Conservation (phyloP, 768 basidiomycete species). For the Auriscalpium microsporum region DNA sequence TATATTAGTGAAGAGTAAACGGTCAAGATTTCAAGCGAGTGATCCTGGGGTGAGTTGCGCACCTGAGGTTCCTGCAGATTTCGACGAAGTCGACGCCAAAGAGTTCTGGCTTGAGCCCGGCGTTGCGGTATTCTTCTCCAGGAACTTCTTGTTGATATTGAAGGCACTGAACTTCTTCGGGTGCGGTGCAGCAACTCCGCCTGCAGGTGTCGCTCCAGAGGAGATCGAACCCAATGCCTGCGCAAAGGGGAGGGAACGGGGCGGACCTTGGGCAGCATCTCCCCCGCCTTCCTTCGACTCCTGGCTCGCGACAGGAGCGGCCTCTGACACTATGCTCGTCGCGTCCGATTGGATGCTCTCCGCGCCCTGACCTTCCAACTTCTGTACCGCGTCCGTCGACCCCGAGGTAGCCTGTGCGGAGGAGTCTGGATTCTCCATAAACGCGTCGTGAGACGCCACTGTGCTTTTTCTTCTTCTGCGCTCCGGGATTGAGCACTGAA, state of each 20-base stretch:
- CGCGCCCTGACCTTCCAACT: conserved; percentile 1
- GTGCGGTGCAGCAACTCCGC: conserved; percentile 32
- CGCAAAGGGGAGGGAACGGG: neutral
- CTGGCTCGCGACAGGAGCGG: conserved; percentile 6
- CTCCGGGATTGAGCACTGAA: neutral
- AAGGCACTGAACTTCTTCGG: conserved; percentile 84
- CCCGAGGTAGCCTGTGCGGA: conserved; percentile 37
- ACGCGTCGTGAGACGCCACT: conserved; percentile 66
- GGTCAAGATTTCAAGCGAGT: neutral
- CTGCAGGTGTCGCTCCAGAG: neutral
- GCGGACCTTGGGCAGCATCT: neutral
- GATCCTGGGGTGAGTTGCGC: conserved; percentile 17
- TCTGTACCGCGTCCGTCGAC: conserved; percentile 24
- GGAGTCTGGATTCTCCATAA: conserved; percentile 65
- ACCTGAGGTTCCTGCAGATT: conserved; percentile 48
- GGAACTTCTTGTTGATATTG: conserved; percentile 94
- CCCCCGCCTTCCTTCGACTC: conserved; percentile 5
- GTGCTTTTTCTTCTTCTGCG: neutral
- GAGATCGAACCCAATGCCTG: conserved; percentile 7
- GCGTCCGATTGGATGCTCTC: conserved; percentile 3
- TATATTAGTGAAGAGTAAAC: conserved; percentile 19
- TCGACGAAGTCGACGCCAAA: conserved; percentile 35
- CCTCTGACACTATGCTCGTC: conserved; percentile 4
- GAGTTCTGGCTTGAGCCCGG: conserved; percentile 39
- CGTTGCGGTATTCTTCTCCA: conserved; percentile 76